phyloP scores from a whole-genome alignment of 164 flowering plant genomes.

The Magnolia kwangsiensis region DNA sequence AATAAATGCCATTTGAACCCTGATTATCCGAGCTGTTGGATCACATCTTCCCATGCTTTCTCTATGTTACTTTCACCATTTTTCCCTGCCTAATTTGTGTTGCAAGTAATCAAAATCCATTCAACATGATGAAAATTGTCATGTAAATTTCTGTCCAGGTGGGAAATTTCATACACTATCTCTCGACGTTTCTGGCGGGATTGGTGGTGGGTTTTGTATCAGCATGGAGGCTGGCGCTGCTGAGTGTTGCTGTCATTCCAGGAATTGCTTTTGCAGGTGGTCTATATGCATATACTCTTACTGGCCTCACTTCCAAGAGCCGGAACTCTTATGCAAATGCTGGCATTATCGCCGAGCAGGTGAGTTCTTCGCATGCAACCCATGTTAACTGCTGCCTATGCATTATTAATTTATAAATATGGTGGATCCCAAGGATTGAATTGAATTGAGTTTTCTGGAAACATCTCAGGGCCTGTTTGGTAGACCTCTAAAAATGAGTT shows the following conservation, averaged over 20 bases:
- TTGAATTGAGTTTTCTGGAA: neutral
- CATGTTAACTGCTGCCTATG: neutral
- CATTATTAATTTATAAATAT: neutral
- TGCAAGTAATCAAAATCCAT: neutral
- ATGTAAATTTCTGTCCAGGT: conserved; percentile 40
- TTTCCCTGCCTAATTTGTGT: neutral
- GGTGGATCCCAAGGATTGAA: neutral
- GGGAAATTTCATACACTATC: conserved; percentile 94
- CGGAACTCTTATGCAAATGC: conserved; percentile 90
- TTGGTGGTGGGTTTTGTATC: conserved; percentile 96
- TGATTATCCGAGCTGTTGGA: too few species aligned
- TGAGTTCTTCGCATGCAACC: conserved; percentile 15
- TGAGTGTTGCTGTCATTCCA: conserved; percentile 93
- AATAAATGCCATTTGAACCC: too few species aligned
- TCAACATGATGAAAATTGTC: neutral
- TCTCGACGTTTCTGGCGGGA: conserved; percentile 94
- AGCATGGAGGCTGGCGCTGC: conserved; percentile 89
- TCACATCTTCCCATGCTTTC: too few species aligned
- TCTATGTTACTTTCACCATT: too few species aligned
- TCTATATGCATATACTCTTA: conserved; percentile 85
- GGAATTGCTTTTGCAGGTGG: conserved; percentile 99
- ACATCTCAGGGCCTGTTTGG: too few species aligned
- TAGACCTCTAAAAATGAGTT: too few species aligned
- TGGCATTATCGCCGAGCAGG: conserved; percentile 92
- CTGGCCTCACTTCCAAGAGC: conserved; percentile 93